phyloP scores from a whole-genome alignment of 352 stramenopile genomes.

The Pythium periplocum region DNA sequence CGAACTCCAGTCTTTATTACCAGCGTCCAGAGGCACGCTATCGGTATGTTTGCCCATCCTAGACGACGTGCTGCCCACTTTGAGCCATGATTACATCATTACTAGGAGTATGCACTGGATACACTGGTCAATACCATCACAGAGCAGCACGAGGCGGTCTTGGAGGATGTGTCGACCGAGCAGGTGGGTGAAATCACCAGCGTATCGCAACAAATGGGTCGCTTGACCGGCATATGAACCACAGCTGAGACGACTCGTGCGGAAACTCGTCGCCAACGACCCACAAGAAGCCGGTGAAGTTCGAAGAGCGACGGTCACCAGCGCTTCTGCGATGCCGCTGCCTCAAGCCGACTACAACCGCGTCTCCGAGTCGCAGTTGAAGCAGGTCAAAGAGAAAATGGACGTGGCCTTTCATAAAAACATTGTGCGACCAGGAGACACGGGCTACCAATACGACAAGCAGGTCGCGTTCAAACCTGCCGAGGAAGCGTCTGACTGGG shows the following conservation, averaged over 20 bases:
- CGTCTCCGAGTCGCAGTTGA: constrained; percentile 67
- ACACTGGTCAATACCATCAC: constrained; percentile 37
- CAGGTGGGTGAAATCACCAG: constrained; percentile 21
- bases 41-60: constrained; percentile 4
- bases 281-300: not conserved
- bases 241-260: constrained; percentile 47
- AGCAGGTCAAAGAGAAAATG: constrained; percentile 68
- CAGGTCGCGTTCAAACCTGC: constrained; percentile 41
- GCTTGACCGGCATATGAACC: constrained; percentile 1
- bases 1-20: constrained; percentile 25
- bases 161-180: constrained; percentile 32
- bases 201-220: constrained; percentile 1
- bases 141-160: constrained; percentile 27
- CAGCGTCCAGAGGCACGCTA: constrained; percentile 14
- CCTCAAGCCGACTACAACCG: constrained; percentile 75
- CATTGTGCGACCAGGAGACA: constrained; percentile 45
- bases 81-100: not conserved
- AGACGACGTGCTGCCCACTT: too few species aligned
- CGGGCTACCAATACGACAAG: constrained; percentile 66
- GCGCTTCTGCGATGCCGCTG: constrained; percentile 11
- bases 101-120: constrained; percentile 12
- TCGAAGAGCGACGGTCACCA: not conserved
- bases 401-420: constrained; percentile 64
- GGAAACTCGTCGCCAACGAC: constrained; percentile 27
- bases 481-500: constrained; percentile 53